Base-by-base conservation (phyloP, 805 yeast species). In the Cyberlindnera veronae region DNA sequence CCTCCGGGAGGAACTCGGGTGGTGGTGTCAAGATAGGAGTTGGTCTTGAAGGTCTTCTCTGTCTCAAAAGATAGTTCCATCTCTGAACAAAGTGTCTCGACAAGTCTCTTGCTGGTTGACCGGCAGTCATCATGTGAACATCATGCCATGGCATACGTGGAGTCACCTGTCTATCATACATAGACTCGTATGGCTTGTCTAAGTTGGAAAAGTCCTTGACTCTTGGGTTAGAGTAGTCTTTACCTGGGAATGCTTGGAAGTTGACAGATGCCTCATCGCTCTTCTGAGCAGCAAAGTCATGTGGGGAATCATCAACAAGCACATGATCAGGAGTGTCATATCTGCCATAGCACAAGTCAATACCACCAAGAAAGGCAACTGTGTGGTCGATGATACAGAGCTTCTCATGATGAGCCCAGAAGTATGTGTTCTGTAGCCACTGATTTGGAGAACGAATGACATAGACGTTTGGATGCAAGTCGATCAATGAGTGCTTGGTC, bases 61-160 rank as follows among this genome's bases (percentile, higher is more conserved):
- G 96, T 55, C 99, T 77, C 37, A 95, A 62, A 29, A 93, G 69
- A 57, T 87, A 93, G 60, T 93, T 93, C 99, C 99, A 93, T 54
- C 99, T 76, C 66, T 93, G 99, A 12, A 89, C 95, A 63, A 95
- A 93, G 61, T 93, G 98, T 42, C 99, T 76, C 0, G 95, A 76
- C 38, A 91, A 63, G 61, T 93, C 99, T 44, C 97, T 74, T 0
- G 98, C 99, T 4, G 90, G 79, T 55, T 90, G 95, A 12, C 99
- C 99, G 3, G 90, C 77, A 1, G 95, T 80, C 66, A 89, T 79
- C 95, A 90, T 93, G 51, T 93, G 98, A 28, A 93, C 87, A 71
- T 93, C 99, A 62, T 93, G 99, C 99, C 99, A 93, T 9, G 99
- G 99, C 99, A 93, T 93, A 53, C 99, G 76, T 3, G 99, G 98